Evolutionary conservation across 805 yeast species (phyloP).

Genomic region (Hanseniaspora occidentalis): DNA sequence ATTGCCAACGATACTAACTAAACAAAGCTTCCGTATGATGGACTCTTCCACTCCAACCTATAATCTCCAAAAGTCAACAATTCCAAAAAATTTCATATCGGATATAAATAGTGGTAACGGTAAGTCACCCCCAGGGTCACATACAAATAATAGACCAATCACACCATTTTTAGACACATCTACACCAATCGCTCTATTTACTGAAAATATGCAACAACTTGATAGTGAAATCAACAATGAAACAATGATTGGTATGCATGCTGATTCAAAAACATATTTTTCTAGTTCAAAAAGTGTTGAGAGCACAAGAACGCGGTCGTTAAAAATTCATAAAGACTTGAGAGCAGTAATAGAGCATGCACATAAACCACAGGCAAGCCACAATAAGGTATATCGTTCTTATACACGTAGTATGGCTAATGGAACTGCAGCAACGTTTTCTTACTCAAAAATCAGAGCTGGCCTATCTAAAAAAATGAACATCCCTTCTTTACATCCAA

Average conservation of each 20-base stretch:
- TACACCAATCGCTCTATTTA: conserved; percentile 1
- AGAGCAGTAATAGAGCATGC: background rate
- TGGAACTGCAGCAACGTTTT: background rate
- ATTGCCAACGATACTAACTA: conserved; percentile 3
- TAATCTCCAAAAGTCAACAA: no score
- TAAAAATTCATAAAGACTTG: background rate
- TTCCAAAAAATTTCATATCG: background rate
- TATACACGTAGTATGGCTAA: background rate
- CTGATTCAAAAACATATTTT: background rate
- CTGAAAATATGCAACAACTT: no score
- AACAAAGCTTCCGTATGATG: background rate
- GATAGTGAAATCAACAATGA: no score
- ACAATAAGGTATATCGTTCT: no score
- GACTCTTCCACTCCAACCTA: background rate
- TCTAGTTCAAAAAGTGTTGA: background rate
- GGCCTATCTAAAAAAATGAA: background rate
- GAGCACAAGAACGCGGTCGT: background rate
- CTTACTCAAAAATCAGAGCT: background rate
- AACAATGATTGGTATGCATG: no score
- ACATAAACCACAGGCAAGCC: background rate
- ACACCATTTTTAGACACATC: conserved; percentile 1
- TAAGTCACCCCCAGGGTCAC: background rate
- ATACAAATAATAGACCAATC: background rate
- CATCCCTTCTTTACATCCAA: background rate
- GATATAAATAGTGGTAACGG: background rate